Evolutionary conservation across 352 stramenopile species (phyloP), one percentile per base, ranked within the genome.

Genomic region (Globisporangium paroecandrum): DNA sequence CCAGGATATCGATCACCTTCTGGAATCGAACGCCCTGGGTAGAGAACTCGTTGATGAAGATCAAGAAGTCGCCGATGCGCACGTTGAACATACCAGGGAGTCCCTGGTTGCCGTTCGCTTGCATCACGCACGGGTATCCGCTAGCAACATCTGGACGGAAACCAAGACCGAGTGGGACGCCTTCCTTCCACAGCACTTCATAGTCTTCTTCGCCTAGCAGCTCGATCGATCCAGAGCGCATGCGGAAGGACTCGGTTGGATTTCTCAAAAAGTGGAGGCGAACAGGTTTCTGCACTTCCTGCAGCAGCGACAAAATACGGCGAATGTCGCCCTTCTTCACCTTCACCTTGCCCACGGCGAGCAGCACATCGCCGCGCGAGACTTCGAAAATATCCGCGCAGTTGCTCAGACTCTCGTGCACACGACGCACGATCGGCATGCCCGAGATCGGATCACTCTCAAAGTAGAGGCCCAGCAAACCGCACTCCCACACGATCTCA

Each of bases 21-120:
- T 94, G 83, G 72, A 94, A 94, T 8, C 85, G 83, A 51, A 94
- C 83, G 25, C 83, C 83, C 47, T 86, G 82, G 1, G 86, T 94
- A 25, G 84, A 90, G 64, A 94, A 93, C 69, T 94, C 86, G 58
- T 94, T 94, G 73, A 94, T 94, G 64, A 94, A 93, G 24, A 89
- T 89, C 36, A 94, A 65, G 56, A 89, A 88, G 24, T 94, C 86
- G 3, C 86, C 86, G 18, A 78, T 79, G 27, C 86, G 81, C n/a
- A 94, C 86, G 58, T 94, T 94, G 71, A 93, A 94, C 86, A 94
- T 94, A 29, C 84, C 86, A 4, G 87, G 87, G 8, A 93, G 79
- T 5, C 79, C 71, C 55, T 85, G 83, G 65, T 95, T 95, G 9
- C 85, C 85, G 74, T 93, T 88, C 6, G 85, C 76, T 65, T 92